These are phyloP conservation scores for Plasmodiophora brassicae DNA, from an alignment of 208 protist genomes.

Conservation along the genomic window DNA sequence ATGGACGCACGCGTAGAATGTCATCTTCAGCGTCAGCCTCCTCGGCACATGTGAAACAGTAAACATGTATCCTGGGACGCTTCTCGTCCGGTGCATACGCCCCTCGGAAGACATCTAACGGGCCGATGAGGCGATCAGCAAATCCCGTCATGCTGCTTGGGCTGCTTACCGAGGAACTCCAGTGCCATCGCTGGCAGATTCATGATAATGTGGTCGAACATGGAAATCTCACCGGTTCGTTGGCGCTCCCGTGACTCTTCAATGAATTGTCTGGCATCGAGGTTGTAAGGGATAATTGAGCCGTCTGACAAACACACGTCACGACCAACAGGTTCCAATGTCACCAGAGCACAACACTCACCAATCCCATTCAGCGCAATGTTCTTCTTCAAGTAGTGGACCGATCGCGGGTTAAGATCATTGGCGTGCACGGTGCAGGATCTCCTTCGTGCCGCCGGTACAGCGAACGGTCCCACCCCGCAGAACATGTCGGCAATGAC, in stretches of 20 bases:
- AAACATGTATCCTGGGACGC: not conserved
- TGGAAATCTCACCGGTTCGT: constrained; percentile 38
- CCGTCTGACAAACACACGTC: not conserved
- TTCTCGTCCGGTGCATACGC: not conserved
- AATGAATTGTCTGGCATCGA: constrained; percentile 89
- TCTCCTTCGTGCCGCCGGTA: constrained; percentile 79
- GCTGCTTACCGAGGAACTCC: constrained; percentile 82
- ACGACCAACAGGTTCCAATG: too few species aligned
- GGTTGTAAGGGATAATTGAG: constrained; percentile 60
- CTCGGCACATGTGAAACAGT: constrained; percentile 2
- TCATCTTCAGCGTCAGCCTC: not conserved
- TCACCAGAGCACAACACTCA: not conserved
- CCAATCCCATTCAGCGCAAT: constrained; percentile 73
- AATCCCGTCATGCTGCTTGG: not conserved
- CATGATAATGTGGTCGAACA: constrained; percentile 84
- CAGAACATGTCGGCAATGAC: constrained; percentile 88
- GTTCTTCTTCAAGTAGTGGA: constrained; percentile 81
- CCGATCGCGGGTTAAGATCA: constrained; percentile 89
- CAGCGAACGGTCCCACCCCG: constrained; percentile 91
- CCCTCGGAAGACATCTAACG: not conserved
- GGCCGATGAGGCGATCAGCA: not conserved
- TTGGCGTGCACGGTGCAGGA: constrained; percentile 82
- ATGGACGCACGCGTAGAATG: not conserved
- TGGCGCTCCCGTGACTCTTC: constrained; percentile 56
- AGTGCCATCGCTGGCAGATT: constrained; percentile 90